Conservation (phyloP, 2,329 filamentous ascomycete genomes). For the Orbilia brochopaga region DNA sequence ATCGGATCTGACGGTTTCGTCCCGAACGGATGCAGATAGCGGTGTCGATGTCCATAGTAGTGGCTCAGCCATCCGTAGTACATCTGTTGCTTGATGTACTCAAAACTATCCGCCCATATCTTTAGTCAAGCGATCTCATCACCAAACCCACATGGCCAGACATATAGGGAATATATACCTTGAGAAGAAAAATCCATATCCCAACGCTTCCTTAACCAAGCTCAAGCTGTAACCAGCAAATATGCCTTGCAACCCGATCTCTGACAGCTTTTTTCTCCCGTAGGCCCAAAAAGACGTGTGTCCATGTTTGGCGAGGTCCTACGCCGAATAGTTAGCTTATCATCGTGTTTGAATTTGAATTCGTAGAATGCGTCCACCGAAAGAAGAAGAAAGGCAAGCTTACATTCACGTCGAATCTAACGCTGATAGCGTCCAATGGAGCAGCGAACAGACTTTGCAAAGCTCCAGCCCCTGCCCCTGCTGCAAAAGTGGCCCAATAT, state of each 20-base stretch:
- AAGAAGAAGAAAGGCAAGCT: conserved; percentile 58
- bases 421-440: conserved; percentile 76
- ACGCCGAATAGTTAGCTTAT: conserved; percentile 3
- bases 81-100: conserved; percentile 75
- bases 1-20: conserved; percentile 35
- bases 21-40: conserved; percentile 53
- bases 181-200: conserved; percentile 63
- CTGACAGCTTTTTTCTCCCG: conserved; percentile 69
- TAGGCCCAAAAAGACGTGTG: conserved; percentile 76
- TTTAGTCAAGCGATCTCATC: neutral
- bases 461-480: conserved; percentile 72
- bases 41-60: conserved; percentile 69
- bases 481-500: conserved; percentile 69
- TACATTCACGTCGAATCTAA: conserved; percentile 69
- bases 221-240: conserved; percentile 76
- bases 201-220: conserved; percentile 60
- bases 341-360: neutral
- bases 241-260: conserved; percentile 74
- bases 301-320: conserved; percentile 54
- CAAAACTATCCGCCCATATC: conserved; percentile 63
- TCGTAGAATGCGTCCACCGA: neutral
- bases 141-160: neutral
- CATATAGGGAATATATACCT: conserved; percentile 56
- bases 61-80: conserved; percentile 74
- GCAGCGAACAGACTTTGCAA: conserved; percentile 75